Conservation (phyloP, 192 early-diverging fungal species). For the Haplosporangium gracile region DNA sequence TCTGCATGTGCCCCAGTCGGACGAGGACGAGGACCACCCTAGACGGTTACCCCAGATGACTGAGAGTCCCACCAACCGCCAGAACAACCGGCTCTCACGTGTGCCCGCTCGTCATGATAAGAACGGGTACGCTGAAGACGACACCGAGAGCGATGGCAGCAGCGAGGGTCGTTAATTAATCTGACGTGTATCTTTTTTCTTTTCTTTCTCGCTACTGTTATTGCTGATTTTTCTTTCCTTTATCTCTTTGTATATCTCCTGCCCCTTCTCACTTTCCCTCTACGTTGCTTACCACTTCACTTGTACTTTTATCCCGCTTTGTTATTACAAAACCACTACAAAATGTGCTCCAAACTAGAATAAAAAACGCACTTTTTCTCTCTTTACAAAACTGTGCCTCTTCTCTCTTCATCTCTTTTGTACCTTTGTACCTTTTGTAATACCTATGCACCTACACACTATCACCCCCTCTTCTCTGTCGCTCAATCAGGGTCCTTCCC, state of each 20-base stretch:
- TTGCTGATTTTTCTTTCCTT: neutral
- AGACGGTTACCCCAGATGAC: slow-evolving; percentile 40
- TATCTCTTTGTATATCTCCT: neutral
- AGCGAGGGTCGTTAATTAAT: neutral
- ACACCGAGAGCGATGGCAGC: slow-evolving; percentile 8
- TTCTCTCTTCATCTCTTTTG: neutral
- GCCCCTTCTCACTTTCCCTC: neutral
- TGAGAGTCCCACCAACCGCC: slow-evolving; percentile 16
- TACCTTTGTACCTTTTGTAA: neutral
- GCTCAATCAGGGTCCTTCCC: neutral
- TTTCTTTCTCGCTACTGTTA: neutral
- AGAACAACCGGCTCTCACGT: neutral
- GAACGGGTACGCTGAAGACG: slow-evolving; percentile 18
- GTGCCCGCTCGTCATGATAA: neutral
- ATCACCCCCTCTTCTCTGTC: too few relatives aligned
- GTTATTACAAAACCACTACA: neutral
- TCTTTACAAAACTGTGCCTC: neutral
- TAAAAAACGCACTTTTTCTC: neutral
- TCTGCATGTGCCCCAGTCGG: slow-evolving; percentile 29
- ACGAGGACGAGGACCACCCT: slow-evolving; percentile 37
- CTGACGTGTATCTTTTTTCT: neutral
- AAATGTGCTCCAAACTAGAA: neutral
- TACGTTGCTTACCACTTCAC: neutral
- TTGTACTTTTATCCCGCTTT: slow-evolving; percentile 15
- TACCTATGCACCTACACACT: too few relatives aligned